Evolutionary conservation across 306 rosid genomes (phyloP).

Genomic region (Sindora glabra): DNA sequence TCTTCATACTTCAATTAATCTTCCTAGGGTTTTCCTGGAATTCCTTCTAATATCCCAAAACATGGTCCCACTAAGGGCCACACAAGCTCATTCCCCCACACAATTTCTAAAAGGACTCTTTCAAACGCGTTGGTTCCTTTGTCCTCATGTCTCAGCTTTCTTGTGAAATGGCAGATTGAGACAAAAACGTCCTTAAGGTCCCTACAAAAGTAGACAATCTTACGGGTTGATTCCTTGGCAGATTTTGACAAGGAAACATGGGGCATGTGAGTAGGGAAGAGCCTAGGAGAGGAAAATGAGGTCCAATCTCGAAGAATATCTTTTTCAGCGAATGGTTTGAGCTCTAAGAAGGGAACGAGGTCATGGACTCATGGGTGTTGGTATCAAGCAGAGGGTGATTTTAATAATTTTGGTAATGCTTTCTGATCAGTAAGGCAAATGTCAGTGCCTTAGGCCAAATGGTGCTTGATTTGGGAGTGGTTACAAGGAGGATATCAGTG

Average conservation of each 20-base stretch:
- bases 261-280: background rate
- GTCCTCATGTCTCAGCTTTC: background rate
- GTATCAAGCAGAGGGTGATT: slow-evolving; percentile 20
- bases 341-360: slow-evolving; percentile 33
- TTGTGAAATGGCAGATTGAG: slow-evolving; percentile 31
- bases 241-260: slow-evolving; percentile 3
- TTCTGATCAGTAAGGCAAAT: slow-evolving; percentile 20
- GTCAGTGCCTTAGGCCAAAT: slow-evolving; percentile 38
- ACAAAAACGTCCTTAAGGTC: slow-evolving; percentile 30
- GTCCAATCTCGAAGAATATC: background rate
- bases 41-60: slow-evolving; percentile 19
- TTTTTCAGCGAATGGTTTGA: background rate
- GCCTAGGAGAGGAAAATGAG: background rate
- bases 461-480: slow-evolving; percentile 35
- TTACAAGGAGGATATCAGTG: slow-evolving; percentile 24
- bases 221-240: background rate
- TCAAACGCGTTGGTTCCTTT: slow-evolving; percentile 1
- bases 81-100: slow-evolving; percentile 3
- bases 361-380: slow-evolving; percentile 29
- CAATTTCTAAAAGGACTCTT: slow-evolving; percentile 13
- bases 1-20: slow-evolving; percentile 18
- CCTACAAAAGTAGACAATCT: slow-evolving; percentile 28
- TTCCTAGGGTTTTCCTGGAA: slow-evolving; percentile 8
- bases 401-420: background rate
- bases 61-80: slow-evolving; percentile 29